These are phyloP conservation scores for Boechera stricta DNA, from an alignment of 345 rosid species.

Conservation along the genomic window DNA sequence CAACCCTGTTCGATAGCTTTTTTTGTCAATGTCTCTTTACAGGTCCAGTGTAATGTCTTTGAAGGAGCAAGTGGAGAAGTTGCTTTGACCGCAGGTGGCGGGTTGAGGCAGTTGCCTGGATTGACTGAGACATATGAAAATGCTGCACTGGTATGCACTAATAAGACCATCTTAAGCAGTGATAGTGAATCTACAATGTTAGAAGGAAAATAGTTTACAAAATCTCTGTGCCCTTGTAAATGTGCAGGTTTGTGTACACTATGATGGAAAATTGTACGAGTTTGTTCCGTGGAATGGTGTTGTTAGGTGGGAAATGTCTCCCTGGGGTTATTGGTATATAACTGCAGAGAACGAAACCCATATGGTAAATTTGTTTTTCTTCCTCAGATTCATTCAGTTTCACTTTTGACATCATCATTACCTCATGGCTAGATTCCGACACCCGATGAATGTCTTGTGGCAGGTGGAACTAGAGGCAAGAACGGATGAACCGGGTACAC, in stretches of 20 bases:
- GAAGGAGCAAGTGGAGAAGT: conserved; percentile 87
- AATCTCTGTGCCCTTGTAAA: conserved; percentile 9
- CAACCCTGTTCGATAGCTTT: conserved; percentile 23
- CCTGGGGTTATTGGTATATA: conserved; percentile 88
- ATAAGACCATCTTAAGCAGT: conserved; percentile 9
- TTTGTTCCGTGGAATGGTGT: conserved; percentile 94
- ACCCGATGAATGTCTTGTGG: conserved; percentile 15
- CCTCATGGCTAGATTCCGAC: conserved; percentile 9
- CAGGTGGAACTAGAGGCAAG: conserved; percentile 87
- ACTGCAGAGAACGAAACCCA: conserved; percentile 76
- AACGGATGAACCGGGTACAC: conserved; percentile 73
- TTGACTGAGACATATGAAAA: conserved; percentile 69
- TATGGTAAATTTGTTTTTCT: conserved; percentile 51
- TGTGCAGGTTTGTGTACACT: conserved; percentile 90
- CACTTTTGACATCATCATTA: conserved; percentile 18
- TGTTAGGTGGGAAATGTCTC: conserved; percentile 75
- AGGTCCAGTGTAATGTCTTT: conserved; percentile 93
- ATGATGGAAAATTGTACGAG: conserved; percentile 78
- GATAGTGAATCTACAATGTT: neutral
- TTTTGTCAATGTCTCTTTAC: conserved; percentile 37
- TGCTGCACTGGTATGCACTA: conserved; percentile 79
- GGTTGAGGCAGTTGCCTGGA: conserved; percentile 87
- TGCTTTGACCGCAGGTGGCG: conserved; percentile 90
- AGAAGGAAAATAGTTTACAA: conserved; percentile 12
- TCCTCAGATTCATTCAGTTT: conserved; percentile 19